phyloP scores from a whole-genome alignment of 108 stramenopile genomes.

The Nannochloropsis gaditana region DNA sequence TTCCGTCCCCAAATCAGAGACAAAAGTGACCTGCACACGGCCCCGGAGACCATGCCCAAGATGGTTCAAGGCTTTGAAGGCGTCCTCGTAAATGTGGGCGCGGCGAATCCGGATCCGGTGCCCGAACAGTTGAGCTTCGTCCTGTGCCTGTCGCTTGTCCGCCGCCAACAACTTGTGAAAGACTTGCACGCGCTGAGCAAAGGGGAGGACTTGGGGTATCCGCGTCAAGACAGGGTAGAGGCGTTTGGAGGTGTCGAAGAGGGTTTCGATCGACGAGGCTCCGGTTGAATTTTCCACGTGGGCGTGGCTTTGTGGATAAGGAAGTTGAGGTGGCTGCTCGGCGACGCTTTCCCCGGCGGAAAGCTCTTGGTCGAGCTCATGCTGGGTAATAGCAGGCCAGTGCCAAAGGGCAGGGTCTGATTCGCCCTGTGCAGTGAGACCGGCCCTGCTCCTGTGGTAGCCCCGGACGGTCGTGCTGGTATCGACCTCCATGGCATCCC shows the following conservation, averaged over 20 bases:
- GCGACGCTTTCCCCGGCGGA: neutral
- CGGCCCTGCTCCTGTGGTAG: neutral
- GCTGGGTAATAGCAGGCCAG: neutral
- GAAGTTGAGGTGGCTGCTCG: neutral
- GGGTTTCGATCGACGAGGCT: neutral
- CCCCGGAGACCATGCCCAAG: constrained; percentile 43
- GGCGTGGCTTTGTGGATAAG: neutral
- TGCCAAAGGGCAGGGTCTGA: constrained; percentile 9
- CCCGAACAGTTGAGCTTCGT: neutral
- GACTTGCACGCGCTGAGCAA: constrained; percentile 37
- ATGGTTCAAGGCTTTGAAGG: neutral
- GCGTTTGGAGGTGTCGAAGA: neutral
- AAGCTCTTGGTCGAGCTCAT: neutral
- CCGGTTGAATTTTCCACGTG: no score
- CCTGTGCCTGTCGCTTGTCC: constrained; percentile 19
- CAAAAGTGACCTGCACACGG: constrained; percentile 82
- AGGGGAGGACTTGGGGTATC: constrained; percentile 41
- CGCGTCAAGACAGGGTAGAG: neutral
- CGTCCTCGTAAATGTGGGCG: constrained; percentile 15
- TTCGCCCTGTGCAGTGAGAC: neutral
- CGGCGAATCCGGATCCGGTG: constrained; percentile 20
- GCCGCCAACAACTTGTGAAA: constrained; percentile 36
- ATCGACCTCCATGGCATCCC: neutral
- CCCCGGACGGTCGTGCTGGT: neutral
- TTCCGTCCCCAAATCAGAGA: constrained; percentile 77